Evolutionary conservation across 208 protist genomes (phyloP), one percentile per base, ranked within the genome.

Genomic region (Leishmania lainsoni): DNA sequence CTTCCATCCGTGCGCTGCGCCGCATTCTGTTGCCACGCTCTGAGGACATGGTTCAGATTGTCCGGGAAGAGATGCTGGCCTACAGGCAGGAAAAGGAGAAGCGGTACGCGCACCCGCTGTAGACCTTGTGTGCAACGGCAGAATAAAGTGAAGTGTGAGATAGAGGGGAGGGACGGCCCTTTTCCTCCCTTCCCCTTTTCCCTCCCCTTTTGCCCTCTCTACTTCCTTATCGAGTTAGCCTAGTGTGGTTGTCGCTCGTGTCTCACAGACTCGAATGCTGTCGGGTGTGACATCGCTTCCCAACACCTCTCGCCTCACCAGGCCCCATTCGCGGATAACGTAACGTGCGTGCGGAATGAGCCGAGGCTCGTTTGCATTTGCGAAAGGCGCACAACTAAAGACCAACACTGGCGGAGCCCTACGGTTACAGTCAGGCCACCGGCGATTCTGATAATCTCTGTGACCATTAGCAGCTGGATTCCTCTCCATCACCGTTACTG

Each of bases 11-110:
- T 32, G 75, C 86, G 0, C 71, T 97, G 39, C 91, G 94, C 22
- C 94, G 94, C 8, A 90, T 92, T 56, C 78, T 97, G 29, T 84
- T 97, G 49, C 94, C 94, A 4, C 80, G 88, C 32, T 95, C 91
- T 48, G 94, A 97, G 76, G 94, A 97, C 78, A 92, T 94, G 77
- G 93, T 91, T 42, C 93, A 96, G 73, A 79, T 95, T 5, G 94
- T 97, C 22, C 90, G 94, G 1, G 94, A 97, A 80, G 93, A 96
- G 61, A 97, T 97, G 92, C 26, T 94, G 14, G 87, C 84, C 42
- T 95, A 97, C 86, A 90, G 91, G 82, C 68, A 66, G 35, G 81
- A 85, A 32, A 95, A 94, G 81, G 86, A 92, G 45, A 26, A 66
- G 5, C 58, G 68, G 12, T 75, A 76, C n/a, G 79, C 68, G 5